A percentile compares a stretch with the other conserved stretches of the same genome.
These are phyloP conservation scores for Camellia japonica DNA, from an alignment of 148 eudicot genomes.

Conservation along the genomic window DNA sequence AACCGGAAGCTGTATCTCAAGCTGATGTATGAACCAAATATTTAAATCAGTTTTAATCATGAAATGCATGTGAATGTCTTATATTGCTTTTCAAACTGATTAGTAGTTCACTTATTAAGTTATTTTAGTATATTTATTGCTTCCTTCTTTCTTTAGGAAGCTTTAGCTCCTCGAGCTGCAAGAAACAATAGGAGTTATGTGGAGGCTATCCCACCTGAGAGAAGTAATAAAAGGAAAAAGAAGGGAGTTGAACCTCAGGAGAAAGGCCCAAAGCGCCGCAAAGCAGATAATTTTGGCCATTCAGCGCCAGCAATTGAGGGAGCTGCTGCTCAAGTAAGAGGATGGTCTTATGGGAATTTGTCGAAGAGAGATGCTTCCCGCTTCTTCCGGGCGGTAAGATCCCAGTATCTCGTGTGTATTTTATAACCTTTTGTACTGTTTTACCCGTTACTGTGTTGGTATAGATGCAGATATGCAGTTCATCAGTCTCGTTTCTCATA, in stretches of 20 bases:
- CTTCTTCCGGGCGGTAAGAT: constrained; percentile 79
- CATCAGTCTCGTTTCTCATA: background rate
- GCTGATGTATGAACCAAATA: constrained; percentile 64
- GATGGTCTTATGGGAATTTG: constrained; percentile 92
- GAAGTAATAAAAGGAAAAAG: constrained; percentile 77
- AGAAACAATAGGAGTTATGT: constrained; percentile 81
- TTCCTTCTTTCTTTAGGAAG: constrained; percentile 48
- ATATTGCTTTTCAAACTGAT: background rate
- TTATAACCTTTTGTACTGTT: background rate
- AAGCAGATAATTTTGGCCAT: constrained; percentile 56
- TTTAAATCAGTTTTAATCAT: background rate
- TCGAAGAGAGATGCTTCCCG: constrained; percentile 97
- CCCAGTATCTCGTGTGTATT: background rate
- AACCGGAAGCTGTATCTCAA: constrained; percentile 80
- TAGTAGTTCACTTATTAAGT: background rate
- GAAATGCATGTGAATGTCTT: background rate
- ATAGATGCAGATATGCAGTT: background rate
- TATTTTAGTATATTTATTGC: background rate
- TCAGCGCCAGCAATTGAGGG: constrained; percentile 78
- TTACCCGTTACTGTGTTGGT: background rate
- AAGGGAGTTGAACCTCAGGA: constrained; percentile 62
- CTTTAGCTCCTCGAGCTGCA: constrained; percentile 94
- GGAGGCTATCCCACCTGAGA: constrained; percentile 63
- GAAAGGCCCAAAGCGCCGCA: constrained; percentile 64
- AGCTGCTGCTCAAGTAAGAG: constrained; percentile 89